Base-by-base conservation (phyloP, 257 asterid species). In the Nicotiana otophora region DNA sequence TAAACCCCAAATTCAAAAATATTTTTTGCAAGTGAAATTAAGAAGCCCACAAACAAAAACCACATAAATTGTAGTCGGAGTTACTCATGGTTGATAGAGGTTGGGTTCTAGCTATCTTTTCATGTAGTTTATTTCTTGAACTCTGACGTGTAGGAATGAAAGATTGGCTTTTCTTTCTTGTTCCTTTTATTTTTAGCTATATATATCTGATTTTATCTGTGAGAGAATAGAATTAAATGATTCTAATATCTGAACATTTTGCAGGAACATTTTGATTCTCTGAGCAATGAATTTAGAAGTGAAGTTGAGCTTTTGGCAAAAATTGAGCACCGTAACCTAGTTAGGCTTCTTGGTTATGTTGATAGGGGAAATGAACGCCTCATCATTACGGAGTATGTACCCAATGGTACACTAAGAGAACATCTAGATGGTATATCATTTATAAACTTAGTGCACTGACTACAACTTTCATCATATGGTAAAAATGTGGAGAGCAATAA, bases 371-470 rank as follows among this genome's bases (percentile, higher is more conserved):
- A 84, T 36, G 99, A 96, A 46, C 97, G 98, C 76, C 87, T 96
- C 81, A 89, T 96, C 82, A 92, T 96, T 81, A 94, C 98, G 15
- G 98, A 96, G 89, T 94, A 87, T 85, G 98, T 96, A 69, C 92
- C 98, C 39, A 96, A 96, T 66, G 98, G 99, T 85, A 94, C 96
- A 81, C 98, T 96, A 74, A 89, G 99, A 89, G 99, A 96, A 83
- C 97, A 94, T 88, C 89, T 96, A 57, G 99, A 96, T 82, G 99
- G 99, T 96, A 92, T 86, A 67, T 57, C 86, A 69, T 85, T 78
- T 79, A 58, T 48, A 19, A 81, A 78, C 87, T 80, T 48, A 10
- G 70, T 34, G 69, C 65, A 19, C 17, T 78, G 34, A 31, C 76
- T 61, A 83, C 60, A 80, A 78, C 33, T 72, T 42, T 63, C 42